Conservation (phyloP, 495 filamentous ascomycete genomes). For the Xylaria nigripes region DNA sequence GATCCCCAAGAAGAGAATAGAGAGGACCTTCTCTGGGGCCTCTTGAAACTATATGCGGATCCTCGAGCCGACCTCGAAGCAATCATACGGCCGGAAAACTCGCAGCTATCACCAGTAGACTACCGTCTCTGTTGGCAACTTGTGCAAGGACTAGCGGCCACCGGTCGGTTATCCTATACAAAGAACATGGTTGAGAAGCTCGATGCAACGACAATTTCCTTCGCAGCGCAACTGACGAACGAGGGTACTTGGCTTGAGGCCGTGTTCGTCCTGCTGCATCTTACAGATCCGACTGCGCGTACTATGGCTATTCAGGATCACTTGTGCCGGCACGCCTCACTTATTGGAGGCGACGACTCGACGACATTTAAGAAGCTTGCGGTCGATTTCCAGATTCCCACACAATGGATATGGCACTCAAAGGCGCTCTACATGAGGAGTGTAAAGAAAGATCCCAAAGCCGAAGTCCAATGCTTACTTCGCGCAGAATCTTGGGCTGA, state of each 20-base stretch:
- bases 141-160: constrained; percentile 45
- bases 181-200: constrained; percentile 43
- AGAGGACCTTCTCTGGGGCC: constrained; percentile 76
- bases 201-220: constrained; percentile 60
- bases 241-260: constrained; percentile 59
- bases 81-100: constrained; percentile 47
- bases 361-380: constrained; percentile 50
- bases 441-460: constrained; percentile 50
- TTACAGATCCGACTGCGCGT: constrained; percentile 55
- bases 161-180: constrained; percentile 34
- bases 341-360: constrained; percentile 43
- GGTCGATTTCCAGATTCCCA: constrained; percentile 56
- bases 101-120: constrained; percentile 59
- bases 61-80: constrained; percentile 42
- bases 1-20: constrained; percentile 45
- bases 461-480: constrained; percentile 68
- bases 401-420: constrained; percentile 74
- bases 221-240: constrained; percentile 64
- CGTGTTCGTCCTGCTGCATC: constrained; percentile 68
- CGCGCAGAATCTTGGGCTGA: constrained; percentile 66
- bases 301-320: constrained; percentile 59
- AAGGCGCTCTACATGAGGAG: constrained; percentile 75
- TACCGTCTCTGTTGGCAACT: constrained; percentile 79
- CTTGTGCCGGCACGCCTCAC: constrained; percentile 57
- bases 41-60: constrained; percentile 69